Evolutionary conservation across 352 stramenopile genomes (phyloP).

Genomic region (Globisporangium cederbergense): DNA sequence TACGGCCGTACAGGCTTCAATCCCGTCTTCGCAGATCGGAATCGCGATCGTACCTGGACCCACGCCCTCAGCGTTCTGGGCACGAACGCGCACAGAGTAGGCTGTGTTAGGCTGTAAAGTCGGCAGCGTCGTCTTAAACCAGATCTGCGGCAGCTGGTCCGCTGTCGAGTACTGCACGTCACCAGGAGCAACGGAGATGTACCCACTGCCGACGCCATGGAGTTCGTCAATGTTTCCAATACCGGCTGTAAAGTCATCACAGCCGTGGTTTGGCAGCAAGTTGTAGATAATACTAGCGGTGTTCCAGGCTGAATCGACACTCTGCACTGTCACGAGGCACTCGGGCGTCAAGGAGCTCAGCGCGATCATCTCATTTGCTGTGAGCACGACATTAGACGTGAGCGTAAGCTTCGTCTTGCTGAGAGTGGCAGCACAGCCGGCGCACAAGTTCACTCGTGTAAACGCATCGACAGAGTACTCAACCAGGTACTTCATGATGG

Average conservation of each 20-base stretch:
- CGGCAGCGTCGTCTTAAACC: conserved; percentile 26
- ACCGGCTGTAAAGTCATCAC: conserved; percentile 45
- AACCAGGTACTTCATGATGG: conserved; percentile 73
- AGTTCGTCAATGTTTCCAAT: conserved; percentile 39
- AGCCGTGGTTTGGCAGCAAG: conserved; percentile 50
- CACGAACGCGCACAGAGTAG: conserved; percentile 84
- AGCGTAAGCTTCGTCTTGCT: conserved; percentile 36
- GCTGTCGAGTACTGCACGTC: conserved; percentile 12
- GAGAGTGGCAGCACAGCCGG: conserved; percentile 44
- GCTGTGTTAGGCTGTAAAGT: conserved; percentile 38
- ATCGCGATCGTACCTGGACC: conserved; percentile 53
- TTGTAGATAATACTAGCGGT: conserved; percentile 36
- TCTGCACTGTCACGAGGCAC: conserved; percentile 52
- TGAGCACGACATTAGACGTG: conserved; percentile 25
- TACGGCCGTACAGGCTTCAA: conserved; percentile 68
- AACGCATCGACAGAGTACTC: conserved; percentile 79
- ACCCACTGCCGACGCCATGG: conserved; percentile 46
- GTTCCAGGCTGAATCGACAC: conserved; percentile 36
- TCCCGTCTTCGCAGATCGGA: conserved; percentile 83
- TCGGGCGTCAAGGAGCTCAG: conserved; percentile 38
- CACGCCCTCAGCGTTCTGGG: conserved; percentile 83
- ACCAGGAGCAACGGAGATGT: conserved; percentile 23
- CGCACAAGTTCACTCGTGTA: conserved; percentile 32
- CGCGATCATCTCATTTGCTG: conserved; percentile 34
- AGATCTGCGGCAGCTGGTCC: conserved; percentile 9